A percentile compares a stretch with the other conserved stretches of the same genome.
phyloP scores from a whole-genome alignment of 306 rosid genomes.

The Malus sylvestris region DNA sequence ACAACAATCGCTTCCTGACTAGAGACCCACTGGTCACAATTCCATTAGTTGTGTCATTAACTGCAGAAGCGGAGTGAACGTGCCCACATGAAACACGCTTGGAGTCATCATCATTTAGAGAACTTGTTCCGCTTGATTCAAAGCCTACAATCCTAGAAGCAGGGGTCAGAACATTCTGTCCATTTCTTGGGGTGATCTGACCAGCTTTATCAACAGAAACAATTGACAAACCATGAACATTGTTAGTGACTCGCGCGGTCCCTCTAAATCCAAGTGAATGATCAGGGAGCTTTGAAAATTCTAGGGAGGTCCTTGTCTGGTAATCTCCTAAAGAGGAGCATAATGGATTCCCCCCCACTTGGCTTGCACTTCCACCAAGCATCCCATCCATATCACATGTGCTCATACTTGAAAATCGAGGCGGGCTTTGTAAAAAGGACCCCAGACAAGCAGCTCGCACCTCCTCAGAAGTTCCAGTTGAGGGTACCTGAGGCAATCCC shows the following conservation, averaged over 20 bases:
- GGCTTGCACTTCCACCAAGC: conserved; percentile 30
- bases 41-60: conserved; percentile 31
- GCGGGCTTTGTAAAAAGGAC: conserved; percentile 47
- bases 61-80: conserved; percentile 27
- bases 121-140: conserved; percentile 47
- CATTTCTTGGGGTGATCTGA: conserved; percentile 34
- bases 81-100: conserved; percentile 24
- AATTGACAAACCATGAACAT: conserved; percentile 54
- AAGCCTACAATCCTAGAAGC: conserved; percentile 92
- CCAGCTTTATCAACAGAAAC: conserved; percentile 42
- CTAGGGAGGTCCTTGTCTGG: conserved; percentile 39
- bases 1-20: conserved; percentile 74
- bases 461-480: conserved; percentile 48
- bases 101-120: conserved; percentile 41
- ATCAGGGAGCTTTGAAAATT: conserved; percentile 39
- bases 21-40: conserved; percentile 43
- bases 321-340: conserved; percentile 55
- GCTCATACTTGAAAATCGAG: conserved; percentile 48
- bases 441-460: conserved; percentile 31
- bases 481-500: conserved; percentile 88
- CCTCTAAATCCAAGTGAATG: conserved; percentile 35
- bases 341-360: conserved; percentile 25
- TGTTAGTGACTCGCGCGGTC: conserved; percentile 50
- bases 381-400: conserved; percentile 43
- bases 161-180: conserved; percentile 48